Evolutionary conservation across 2,329 filamentous ascomycete genomes (phyloP), one percentile per base, ranked within the genome.

Genomic region (Chrysoporthe puriensis): DNA sequence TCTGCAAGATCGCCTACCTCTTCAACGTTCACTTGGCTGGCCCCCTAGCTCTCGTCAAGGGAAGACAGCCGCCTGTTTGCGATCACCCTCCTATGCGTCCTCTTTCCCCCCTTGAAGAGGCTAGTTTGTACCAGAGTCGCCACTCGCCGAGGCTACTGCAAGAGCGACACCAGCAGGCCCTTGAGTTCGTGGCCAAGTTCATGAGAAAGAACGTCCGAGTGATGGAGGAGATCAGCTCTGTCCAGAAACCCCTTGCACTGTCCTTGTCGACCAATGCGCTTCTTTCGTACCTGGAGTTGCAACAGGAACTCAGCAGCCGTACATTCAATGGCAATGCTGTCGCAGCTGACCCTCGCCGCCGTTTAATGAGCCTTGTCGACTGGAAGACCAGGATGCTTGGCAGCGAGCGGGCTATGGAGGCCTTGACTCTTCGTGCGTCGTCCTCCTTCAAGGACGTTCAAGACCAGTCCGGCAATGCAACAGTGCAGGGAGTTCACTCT

Each of bases 121-220:
- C 78, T 48, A 71, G 76, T 4, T 71, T 75, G 3, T 78, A 75
- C 32, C 74, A 75, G 8, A 76, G 76, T 8, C 64, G 79, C 4
- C 76, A 76, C 42, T 79, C 80, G 1, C 74, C 77, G 11, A 69
- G 74, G 11, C 74, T 78, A 42, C 76, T 79, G 1, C 58, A 69
- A 0, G 76, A 80, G 14, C 74, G 81, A 1, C 77, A 81, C 40
- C 52, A 71, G 7, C 77, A 80, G 34, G 79, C 84, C 52, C 84
- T 89, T 71, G 79, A 80, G 14, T 78, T 90, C 40, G 77, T 90
- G 69, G 87, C 87, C 75, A 82, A 85, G 63, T 89, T 88, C 73
- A 83, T 84, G 64, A 81, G 88, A 4, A 74, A 77, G 16, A 89
- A 81, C 67, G 69, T 72, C 1, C 72, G 79, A 7, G 73, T 78